These are phyloP conservation scores for Fusarium verticillioides DNA, from an alignment of 2,329 filamentous ascomycete genomes.

Conservation along the genomic window DNA sequence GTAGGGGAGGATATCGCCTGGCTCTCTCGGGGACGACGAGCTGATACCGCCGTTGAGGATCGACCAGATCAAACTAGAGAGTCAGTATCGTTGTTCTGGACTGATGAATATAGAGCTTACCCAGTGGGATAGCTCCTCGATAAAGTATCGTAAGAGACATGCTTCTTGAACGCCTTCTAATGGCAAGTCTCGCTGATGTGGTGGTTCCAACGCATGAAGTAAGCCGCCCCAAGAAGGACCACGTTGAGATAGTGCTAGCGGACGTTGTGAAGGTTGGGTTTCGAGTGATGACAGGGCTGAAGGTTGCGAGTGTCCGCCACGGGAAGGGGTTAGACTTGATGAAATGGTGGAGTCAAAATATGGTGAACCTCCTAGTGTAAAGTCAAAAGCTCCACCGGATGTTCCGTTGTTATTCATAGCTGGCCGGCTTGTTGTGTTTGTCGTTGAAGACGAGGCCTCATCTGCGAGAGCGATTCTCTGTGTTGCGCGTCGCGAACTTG, in stretches of 20 bases:
- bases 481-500: too few relatives aligned
- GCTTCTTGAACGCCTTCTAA: conserved; percentile 30
- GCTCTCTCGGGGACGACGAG: conserved; percentile 31
- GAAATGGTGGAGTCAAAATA: too few relatives aligned
- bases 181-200: neutral
- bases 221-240: conserved; percentile 2
- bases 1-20: conserved; percentile 21
- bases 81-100: neutral
- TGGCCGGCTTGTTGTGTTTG: too few relatives aligned
- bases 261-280: too few relatives aligned
- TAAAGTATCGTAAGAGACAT: conserved; percentile 33
- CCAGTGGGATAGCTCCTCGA: conserved; percentile 33
- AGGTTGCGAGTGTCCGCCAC: too few relatives aligned
- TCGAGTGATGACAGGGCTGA: too few relatives aligned
- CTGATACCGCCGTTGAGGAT: conserved; percentile 22
- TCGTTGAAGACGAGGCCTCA: too few relatives aligned
- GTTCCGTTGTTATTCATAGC: fast-evolving
- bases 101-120: neutral
- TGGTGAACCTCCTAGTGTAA: too few relatives aligned
- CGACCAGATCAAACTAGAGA: conserved; percentile 27
- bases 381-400: too few relatives aligned
- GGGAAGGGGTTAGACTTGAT: too few relatives aligned
- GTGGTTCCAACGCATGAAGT: neutral
- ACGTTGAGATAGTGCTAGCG: too few relatives aligned
- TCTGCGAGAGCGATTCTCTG: too few relatives aligned